Base-by-base conservation (phyloP, 306 rosid species). In the Cercis canadensis region DNA sequence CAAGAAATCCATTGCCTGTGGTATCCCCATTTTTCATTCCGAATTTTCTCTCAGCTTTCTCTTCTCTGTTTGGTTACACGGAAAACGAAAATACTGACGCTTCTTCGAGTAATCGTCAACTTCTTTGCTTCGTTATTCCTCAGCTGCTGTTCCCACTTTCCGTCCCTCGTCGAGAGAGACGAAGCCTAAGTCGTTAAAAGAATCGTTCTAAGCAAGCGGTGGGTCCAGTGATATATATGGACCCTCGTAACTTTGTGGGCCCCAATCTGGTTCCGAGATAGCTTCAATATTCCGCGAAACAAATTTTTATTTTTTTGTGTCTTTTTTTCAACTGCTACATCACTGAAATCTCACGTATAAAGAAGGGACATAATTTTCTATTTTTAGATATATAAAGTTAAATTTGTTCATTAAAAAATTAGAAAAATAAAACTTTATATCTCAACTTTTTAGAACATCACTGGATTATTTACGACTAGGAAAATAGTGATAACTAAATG, bases 1-100 rank as follows among this genome's bases (percentile, higher is more conserved):
- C 65, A 89, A 84, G 60, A 87, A 69, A 51, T 78, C 87, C 95
- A 94, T 87, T 45, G 87, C 79, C 54, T 85, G 75, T 1, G 89
- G 83, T 19, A 80, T 81, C 67, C 83, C 90, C 95, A 87, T 87
- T 57, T 57, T 36, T 56, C 57, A 43, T 62, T 11, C 68, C 39
- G 8, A 21, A 71, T 53, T 59, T 70, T 67, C 78, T 39, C 64
- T 41, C 74, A 41, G 29, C 74, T 66, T 78, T 62, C 49, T 36
- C 21, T 52, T 15, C 32, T 52, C 67, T 57, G 77, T 72, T 70
- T 67, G 82, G 67, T 53, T 4, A 11, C 73, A 46, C 19, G 68
- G 79, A 73, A 72, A 65, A 77, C 5, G 54, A 21, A 70, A 45
- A 57, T 17, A 29, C 33, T 2, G 3, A 33, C 18, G 39, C 50